A percentile compares a stretch with the other conserved stretches of the same genome.
These are phyloP conservation scores for Aspergillus terreus DNA, from an alignment of 2,329 filamentous ascomycete species.

Conservation along the genomic window DNA sequence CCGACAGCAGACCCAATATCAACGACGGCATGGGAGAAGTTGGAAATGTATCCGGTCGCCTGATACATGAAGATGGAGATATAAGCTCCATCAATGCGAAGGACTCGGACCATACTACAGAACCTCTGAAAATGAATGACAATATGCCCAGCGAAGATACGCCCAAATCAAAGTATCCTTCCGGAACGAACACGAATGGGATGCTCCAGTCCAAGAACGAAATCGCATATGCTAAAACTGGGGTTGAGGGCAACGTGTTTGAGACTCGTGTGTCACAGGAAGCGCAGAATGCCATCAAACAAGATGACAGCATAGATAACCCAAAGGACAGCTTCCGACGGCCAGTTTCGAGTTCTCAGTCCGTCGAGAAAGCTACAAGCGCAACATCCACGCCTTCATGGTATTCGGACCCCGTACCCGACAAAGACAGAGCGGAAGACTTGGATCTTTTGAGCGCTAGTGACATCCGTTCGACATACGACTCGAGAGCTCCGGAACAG, in stretches of 20 bases:
- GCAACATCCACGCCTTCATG: too few relatives aligned
- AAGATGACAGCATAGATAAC: background rate
- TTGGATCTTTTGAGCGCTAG: conserved; percentile 32
- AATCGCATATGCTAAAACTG: background rate
- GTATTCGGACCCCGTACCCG: conserved; percentile 4
- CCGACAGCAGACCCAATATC: background rate
- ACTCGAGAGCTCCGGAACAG: conserved; percentile 16
- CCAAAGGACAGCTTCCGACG: background rate
- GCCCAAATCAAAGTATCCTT: background rate
- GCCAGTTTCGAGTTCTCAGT: background rate
- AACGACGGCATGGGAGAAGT: background rate
- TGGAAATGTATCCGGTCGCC: background rate
- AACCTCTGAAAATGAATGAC: background rate
- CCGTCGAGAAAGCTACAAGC: background rate
- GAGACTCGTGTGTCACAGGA: background rate
- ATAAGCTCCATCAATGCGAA: background rate
- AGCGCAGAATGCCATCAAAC: background rate
- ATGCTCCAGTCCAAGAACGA: background rate
- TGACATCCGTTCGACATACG: conserved; percentile 33
- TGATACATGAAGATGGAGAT: background rate
- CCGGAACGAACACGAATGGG: background rate
- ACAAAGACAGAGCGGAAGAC: conserved; percentile 25
- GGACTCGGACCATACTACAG: background rate
- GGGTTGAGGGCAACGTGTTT: background rate
- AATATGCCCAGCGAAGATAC: background rate